These are phyloP conservation scores for Saccharum officinarum DNA, from an alignment of 176 grass and related monocot genomes.

Conservation along the genomic window DNA sequence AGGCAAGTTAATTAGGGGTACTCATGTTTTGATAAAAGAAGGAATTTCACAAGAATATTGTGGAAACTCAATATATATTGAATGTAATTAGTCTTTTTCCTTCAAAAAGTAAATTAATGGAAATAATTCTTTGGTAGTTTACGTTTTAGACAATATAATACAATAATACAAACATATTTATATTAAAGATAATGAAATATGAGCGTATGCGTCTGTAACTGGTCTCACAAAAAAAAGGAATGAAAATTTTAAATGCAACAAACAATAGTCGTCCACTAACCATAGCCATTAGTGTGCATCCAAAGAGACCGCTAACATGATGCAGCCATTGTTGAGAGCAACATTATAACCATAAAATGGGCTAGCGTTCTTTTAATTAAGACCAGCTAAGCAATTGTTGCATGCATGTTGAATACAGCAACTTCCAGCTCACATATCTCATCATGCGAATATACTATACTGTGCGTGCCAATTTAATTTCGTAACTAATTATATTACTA, in stretches of 20 bases:
- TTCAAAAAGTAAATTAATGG: not conserved
- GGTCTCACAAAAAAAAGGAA: not conserved
- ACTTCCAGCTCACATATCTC: constrained; percentile 46
- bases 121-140: not conserved
- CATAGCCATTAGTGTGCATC: not conserved
- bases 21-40: not conserved
- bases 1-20: not conserved
- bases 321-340: not conserved
- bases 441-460: constrained; percentile 5
- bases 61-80: not conserved
- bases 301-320: not conserved
- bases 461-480: not conserved
- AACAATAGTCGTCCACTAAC: not conserved
- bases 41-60: not conserved
- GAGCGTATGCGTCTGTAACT: too few species aligned
- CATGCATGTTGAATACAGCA: constrained; percentile 25
- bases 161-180: not conserved
- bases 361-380: constrained; percentile 8
- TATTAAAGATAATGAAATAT: too few species aligned
- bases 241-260: not conserved
- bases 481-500: not conserved
- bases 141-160: not conserved
- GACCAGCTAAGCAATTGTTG: constrained; percentile 32
- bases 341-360: constrained; percentile 7
- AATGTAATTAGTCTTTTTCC: not conserved